Base-by-base conservation (phyloP, 2,329 filamentous ascomycete genomes). In the Neonectria punicea region DNA sequence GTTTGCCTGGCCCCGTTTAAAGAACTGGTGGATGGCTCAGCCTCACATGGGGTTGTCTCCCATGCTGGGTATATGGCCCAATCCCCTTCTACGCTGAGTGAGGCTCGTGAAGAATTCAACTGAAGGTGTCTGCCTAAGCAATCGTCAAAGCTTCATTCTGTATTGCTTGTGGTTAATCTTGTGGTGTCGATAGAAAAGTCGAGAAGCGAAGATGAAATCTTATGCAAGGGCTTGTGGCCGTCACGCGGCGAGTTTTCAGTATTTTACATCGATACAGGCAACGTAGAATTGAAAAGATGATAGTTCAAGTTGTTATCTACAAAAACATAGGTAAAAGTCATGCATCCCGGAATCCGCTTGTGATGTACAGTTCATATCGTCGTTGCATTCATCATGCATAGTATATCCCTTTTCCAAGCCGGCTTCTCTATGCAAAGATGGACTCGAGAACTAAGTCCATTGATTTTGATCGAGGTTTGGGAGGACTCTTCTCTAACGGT, bases 371-470 rank as follows among this genome's bases (percentile, higher is more conserved):
- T 56, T 43, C 25, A 49, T 58, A 30, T 34, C 39, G 36, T 50
- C 54, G 39, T 34, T 47, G 43, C 56, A 46, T 44, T 58, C 47
- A 32, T 68, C 59, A 43, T 63, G 57, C 30, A 51, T 51, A 4
- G 57, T 61, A 14, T 61, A 16, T 62, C 43, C 46, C 32, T 65
- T 7, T 28, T n/a, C 57, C 25, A 8, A 34, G 7, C 39, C 10
- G n/a, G 10, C 20, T 2, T 11, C 49, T 32, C 5, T 71, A 73
- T 63, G 68, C 68, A 50, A 73, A 73, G 5, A 73, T 63, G 1
- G 70, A 73, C 22, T 73, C 70, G 7, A 73, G 65, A 16, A 73
- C 67, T 8, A 59, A 34, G 20, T 70, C 59, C 13, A 73, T 65
- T 28, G 63, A 73, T 54, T 51, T 61, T 1, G 70, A 63, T 53